Evolutionary conservation across 1,284 basidiomycete species (phyloP), one percentile per base, ranked within the genome.

Genomic region (Ceratobasidium sp.): DNA sequence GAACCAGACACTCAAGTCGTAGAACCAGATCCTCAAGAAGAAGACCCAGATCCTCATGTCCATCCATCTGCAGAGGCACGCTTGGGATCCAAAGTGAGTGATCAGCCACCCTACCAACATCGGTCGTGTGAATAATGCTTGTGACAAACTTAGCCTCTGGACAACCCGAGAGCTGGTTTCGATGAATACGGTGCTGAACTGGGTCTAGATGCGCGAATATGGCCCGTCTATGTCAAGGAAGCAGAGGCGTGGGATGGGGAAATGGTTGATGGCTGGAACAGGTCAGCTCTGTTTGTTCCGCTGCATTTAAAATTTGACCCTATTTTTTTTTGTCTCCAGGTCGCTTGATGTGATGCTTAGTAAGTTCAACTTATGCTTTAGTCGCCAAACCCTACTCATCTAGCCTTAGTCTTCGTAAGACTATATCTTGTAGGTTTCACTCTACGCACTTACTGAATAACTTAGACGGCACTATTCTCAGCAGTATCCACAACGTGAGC

Each of bases 201-300:
- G 16, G 53, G 28, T 16, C 53, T 23, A 46, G 65, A 69, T n/a
- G 52, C 65, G 18, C 65, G 65, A 28, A 53, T 69, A 6, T 69
- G 65, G 65, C 41, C 65, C 16, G 39, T 53, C 4, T 69, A 69
- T 28, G 65, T 69, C 39, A 69, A 69, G n/a, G 65, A 69, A 45
- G 65, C 65, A 21, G 53, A 57, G 53, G n/a, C 41, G 41, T 69
- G 65, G 65, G 65, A 69, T 21, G 65, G 58, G 10, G 65, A 69
- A 18, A 69, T 69, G 65, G 65, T 69, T 8, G 65, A 69, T 28
- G 65, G 65, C 1, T 69, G 65, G 65, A 69, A 69, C 41, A 69
- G 53, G 65, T 58, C 9, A 41, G 52, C 34, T 14, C 12, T 14
- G 34, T 12, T 30, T 14, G 34, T 32, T 12, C 34, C 23, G 16